phyloP scores from a whole-genome alignment of 2,329 filamentous ascomycete genomes.

The Hansfordia pulvinata region DNA sequence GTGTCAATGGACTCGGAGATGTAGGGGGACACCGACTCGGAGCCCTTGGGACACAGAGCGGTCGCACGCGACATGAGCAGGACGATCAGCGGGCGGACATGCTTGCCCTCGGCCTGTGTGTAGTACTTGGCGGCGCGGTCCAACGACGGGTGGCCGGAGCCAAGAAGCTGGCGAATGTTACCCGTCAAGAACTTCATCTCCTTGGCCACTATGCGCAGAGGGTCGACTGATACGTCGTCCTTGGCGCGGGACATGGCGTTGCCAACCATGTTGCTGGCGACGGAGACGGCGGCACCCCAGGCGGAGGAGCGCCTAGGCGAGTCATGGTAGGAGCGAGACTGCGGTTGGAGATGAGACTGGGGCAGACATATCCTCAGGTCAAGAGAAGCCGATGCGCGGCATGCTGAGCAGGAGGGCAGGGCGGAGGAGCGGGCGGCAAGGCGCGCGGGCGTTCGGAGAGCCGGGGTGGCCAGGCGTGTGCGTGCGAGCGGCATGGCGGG shows the following conservation, averaged over 20 bases:
- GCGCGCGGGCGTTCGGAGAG: too few species aligned
- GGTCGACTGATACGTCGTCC: constrained; percentile 65
- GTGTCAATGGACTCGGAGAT: constrained; percentile 34
- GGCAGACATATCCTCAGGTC: constrained; percentile 18
- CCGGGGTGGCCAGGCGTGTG: too few species aligned
- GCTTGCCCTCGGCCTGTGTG: constrained; percentile 91
- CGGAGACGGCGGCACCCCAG: constrained; percentile 61
- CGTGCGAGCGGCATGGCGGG: too few species aligned
- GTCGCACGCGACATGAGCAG: constrained; percentile 94
- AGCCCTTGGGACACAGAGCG: constrained; percentile 54
- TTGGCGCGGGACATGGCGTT: constrained; percentile 51
- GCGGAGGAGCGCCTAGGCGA: constrained; percentile 40
- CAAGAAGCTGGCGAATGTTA: constrained; percentile 85
- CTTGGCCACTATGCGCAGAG: constrained; percentile 79
- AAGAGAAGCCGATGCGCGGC: constrained; percentile 17
- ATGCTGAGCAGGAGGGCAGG: constrained; percentile 24
- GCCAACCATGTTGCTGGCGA: constrained; percentile 57
- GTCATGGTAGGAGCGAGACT: constrained; percentile 31
- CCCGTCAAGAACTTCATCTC: constrained; percentile 94
- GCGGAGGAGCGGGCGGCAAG: constrained; percentile 18
- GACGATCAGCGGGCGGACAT: constrained; percentile 86
- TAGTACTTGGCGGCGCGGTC: constrained; percentile 98
- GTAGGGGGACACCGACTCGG: constrained; percentile 23
- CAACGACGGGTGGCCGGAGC: constrained; percentile 85
- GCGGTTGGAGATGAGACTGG: constrained; percentile 11